Base-by-base conservation (phyloP, 306 rosid genomes). In the Dalbergia cultrata region DNA sequence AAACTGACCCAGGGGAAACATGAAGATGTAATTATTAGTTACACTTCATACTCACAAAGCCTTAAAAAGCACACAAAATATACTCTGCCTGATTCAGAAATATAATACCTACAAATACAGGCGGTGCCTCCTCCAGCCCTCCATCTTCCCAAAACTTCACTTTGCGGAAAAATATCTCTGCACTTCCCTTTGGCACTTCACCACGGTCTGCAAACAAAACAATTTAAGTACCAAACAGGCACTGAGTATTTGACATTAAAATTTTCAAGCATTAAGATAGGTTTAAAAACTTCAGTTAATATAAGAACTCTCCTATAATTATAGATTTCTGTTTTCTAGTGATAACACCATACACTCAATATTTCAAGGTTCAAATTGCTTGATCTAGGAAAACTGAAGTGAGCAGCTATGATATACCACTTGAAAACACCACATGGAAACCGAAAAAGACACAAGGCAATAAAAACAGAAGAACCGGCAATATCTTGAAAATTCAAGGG, bases 81-180 rank as follows among this genome's bases (percentile, higher is more conserved):
- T 59, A 81, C 76, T 80, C 69, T 75, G 78, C 87, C 80, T 70
- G 79, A 83, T 86, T 87, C 81, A 69, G 89, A 85, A 88, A 87
- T 85, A 91, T 93, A 90, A 93, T 89, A 93, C 97, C 94, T 89
- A 93, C 96, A 93, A 93, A 93, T 94, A 93, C 89, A 93, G 97
- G 97, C 43, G 97, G 97, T 75, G 97, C 97, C 77, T 93, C 97
- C 83, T 88, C 90, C 83, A 89, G 82, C 58, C 89, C 94, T 5
- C 87, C 97, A 35, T 93, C 97, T 82, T 87, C 91, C 97, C 97
- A 93, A 77, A 93, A 93, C 80, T 91, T 93, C 44, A 91, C 97
- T 83, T 89, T 93, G 67, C 97, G 88, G 80, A 93, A 93, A 87
- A 89, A 91, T 89, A 93, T 86, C 89, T 93, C 97, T 1, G 94